Evolutionary conservation across 495 filamentous ascomycete genomes (phyloP).

Genomic region (Pyrenula massariospora): DNA sequence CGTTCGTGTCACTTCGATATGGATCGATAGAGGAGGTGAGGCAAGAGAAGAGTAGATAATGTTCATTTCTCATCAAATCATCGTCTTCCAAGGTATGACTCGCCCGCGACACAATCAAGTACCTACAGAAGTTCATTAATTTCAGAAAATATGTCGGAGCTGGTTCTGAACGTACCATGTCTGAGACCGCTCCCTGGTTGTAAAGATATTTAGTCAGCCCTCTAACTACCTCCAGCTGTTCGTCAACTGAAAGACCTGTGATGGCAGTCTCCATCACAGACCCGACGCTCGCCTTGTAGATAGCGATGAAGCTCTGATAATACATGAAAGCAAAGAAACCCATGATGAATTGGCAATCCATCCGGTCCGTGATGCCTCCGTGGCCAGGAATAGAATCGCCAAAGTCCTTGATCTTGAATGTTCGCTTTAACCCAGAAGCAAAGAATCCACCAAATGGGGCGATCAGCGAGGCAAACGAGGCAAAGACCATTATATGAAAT

Average conservation of each 20-base stretch:
- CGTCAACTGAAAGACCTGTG: conserved; percentile 66
- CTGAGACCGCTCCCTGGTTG: conserved; percentile 64
- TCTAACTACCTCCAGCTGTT: conserved; percentile 81
- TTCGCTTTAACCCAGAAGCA: conserved; percentile 92
- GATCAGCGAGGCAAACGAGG: conserved; percentile 91
- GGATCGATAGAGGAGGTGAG: too few species aligned
- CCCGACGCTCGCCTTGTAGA: conserved; percentile 69
- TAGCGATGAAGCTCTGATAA: conserved; percentile 92
- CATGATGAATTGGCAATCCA: conserved; percentile 99
- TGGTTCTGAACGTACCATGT: conserved; percentile 36
- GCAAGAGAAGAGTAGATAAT: not conserved
- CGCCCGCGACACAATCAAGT: not conserved
- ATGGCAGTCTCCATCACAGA: conserved; percentile 82
- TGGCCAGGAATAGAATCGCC: conserved; percentile 96
- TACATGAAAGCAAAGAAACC: conserved; percentile 98
- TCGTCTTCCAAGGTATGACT: not conserved
- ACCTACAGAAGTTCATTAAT: not conserved
- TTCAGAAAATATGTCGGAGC: too few species aligned
- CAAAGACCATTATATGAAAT: conserved; percentile 83
- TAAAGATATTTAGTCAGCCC: conserved; percentile 74
- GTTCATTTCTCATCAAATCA: not conserved
- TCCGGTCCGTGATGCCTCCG: conserved; percentile 95
- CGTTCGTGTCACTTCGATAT: too few species aligned
- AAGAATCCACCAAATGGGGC: conserved; percentile 99
- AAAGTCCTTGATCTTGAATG: conserved; percentile 99